phyloP scores from a whole-genome alignment of 2,329 filamentous ascomycete genomes.

The Pochonia chlamydosporia region DNA sequence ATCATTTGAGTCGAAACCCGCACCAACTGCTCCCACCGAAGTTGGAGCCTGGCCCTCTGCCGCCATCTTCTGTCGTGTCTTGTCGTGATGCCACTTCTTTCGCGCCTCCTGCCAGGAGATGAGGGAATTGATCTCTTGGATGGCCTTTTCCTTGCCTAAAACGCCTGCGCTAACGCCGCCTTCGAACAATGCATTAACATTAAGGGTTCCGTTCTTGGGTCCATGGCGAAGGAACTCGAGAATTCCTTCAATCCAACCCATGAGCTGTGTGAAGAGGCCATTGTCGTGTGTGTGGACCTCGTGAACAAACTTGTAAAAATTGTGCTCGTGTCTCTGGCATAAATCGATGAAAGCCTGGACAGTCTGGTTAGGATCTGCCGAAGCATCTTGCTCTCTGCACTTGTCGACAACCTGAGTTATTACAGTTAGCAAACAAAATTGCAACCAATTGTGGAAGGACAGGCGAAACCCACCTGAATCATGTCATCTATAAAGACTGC shows the following conservation, averaged over 20 bases:
- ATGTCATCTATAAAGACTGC: slow-evolving; percentile 88
- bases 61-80: slow-evolving; percentile 98
- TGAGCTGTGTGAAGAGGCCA: slow-evolving; percentile 89
- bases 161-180: slow-evolving; percentile 63
- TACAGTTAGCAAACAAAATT: slow-evolving; percentile 9
- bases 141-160: slow-evolving; percentile 66
- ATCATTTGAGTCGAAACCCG: slow-evolving; percentile 69
- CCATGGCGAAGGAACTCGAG: slow-evolving; percentile 87
- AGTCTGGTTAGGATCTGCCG: slow-evolving; percentile 94
- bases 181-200: slow-evolving; percentile 90
- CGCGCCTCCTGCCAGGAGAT: slow-evolving; percentile 92
- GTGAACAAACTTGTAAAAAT: slow-evolving; percentile 98
- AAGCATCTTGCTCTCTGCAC: slow-evolving; percentile 70
- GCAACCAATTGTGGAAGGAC: not conserved
- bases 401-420: slow-evolving; percentile 51
- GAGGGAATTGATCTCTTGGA: slow-evolving; percentile 75
- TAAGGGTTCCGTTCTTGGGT: slow-evolving; percentile 76
- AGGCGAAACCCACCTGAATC: slow-evolving; percentile 59
- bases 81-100: slow-evolving; percentile 97
- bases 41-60: slow-evolving; percentile 56
- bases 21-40: slow-evolving; percentile 46
- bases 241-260: slow-evolving; percentile 96
- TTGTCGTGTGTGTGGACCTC: slow-evolving; percentile 97
- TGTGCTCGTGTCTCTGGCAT: slow-evolving; percentile 88
- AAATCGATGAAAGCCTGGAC: slow-evolving; percentile 97